phyloP scores from a whole-genome alignment of 257 asterid species.

The Capsicum rhomboideum region DNA sequence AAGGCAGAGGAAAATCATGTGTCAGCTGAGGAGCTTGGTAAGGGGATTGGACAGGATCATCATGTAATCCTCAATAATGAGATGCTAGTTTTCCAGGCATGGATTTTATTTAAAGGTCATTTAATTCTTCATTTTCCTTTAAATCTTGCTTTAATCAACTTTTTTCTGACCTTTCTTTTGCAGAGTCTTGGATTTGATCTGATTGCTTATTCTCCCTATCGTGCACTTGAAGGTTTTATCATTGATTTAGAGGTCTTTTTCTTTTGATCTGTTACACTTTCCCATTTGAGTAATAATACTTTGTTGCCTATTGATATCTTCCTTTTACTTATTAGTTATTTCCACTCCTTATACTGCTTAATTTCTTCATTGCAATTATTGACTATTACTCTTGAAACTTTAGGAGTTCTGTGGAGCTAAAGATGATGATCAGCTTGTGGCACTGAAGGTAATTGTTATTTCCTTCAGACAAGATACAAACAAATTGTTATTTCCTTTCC shows the following conservation, averaged over 20 bases:
- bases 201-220: constrained; percentile 91
- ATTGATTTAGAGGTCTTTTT: constrained; percentile 62
- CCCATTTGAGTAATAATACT: background rate
- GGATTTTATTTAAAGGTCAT: constrained; percentile 5
- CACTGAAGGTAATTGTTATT: constrained; percentile 40
- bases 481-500: background rate
- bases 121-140: background rate
- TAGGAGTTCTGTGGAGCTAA: constrained; percentile 58
- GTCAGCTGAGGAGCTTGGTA: constrained; percentile 99
- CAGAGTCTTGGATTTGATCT: constrained; percentile 97
- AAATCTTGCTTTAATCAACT: constrained; percentile 1
- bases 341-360: background rate
- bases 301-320: background rate
- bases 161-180: constrained; percentile 13
- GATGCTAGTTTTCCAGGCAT: constrained; percentile 93
- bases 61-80: constrained; percentile 80
- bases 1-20: constrained; percentile 98
- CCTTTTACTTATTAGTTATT: background rate
- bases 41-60: constrained; percentile 95
- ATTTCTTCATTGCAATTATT: constrained; percentile 4
- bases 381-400: constrained; percentile 12
- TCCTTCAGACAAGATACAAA: background rate
- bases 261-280: background rate
- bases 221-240: constrained; percentile 80
- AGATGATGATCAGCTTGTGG: constrained; percentile 27